A percentile compares a stretch with the other conserved stretches of the same genome.
phyloP scores from a whole-genome alignment of 2,329 filamentous ascomycete species.

The Tolypocladium tropicale region DNA sequence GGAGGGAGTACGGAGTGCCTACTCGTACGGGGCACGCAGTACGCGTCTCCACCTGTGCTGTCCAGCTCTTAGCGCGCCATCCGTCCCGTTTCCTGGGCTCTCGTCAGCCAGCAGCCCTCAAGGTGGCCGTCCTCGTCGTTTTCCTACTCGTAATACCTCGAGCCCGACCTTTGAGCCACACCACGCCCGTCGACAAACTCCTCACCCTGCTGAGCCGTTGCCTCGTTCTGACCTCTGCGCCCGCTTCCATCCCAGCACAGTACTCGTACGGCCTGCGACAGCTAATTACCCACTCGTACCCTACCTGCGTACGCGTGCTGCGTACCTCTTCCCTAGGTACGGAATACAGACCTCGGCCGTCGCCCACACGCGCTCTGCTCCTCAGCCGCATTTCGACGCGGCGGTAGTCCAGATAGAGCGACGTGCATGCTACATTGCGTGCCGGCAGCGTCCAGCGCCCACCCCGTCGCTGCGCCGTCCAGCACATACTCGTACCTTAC shows the following conservation, averaged over 20 bases:
- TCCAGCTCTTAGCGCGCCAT: background rate
- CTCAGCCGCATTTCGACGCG: conserved; percentile 3
- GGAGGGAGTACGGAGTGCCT: no score
- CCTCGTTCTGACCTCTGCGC: background rate
- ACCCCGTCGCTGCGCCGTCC: background rate
- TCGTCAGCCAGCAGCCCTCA: background rate
- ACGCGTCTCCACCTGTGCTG: background rate
- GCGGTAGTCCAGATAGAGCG: background rate
- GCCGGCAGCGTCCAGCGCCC: conserved; percentile 6
- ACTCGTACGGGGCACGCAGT: no score
- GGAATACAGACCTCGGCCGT: background rate
- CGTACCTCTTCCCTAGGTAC: no score
- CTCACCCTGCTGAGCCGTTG: background rate
- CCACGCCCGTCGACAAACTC: background rate
- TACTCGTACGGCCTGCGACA: background rate
- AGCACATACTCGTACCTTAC: background rate
- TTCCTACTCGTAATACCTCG: no score
- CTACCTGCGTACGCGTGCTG: background rate
- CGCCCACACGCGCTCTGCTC: conserved; percentile 1
- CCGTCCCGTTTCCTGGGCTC: background rate
- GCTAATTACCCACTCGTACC: no score
- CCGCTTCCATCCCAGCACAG: no score
- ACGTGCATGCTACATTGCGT: background rate
- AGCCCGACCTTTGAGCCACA: no score
- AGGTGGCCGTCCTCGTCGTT: no score